Evolutionary conservation across 768 basidiomycete genomes (phyloP).

Genomic region (Pisolithus tinctorius): DNA sequence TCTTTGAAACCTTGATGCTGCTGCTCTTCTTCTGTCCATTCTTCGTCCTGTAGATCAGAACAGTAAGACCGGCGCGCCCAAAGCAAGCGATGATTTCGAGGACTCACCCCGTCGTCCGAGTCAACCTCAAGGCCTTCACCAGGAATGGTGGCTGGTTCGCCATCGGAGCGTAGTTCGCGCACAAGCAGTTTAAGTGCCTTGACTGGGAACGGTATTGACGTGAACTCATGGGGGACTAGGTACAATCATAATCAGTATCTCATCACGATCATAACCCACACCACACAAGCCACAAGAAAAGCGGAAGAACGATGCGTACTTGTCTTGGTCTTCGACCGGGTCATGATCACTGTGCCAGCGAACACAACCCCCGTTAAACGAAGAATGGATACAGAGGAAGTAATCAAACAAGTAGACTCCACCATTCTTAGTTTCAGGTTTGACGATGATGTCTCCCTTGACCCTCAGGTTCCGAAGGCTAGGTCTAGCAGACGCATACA

Average conservation of each 20-base stretch:
- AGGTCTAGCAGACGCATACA: slow-evolving; percentile 62
- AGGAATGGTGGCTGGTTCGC: slow-evolving; percentile 63
- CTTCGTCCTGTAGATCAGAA: slow-evolving; percentile 54
- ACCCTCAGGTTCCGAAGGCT: slow-evolving; percentile 65
- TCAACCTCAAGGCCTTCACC: slow-evolving; percentile 55
- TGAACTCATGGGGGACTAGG: slow-evolving; percentile 81
- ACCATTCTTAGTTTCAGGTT: slow-evolving; percentile 76
- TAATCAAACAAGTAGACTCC: slow-evolving; percentile 28
- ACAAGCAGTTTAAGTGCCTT: slow-evolving; percentile 89
- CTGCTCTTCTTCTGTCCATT: slow-evolving; percentile 90
- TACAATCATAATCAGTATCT: slow-evolving; percentile 17
- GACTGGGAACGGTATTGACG: slow-evolving; percentile 78
- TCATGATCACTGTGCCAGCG: slow-evolving; percentile 79
- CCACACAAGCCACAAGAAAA: slow-evolving; percentile 4
- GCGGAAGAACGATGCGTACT: slow-evolving; percentile 45
- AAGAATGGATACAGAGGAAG: slow-evolving; percentile 3
- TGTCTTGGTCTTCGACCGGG: slow-evolving; percentile 80
- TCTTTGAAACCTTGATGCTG: slow-evolving; percentile 51
- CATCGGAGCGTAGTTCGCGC: slow-evolving; percentile 74
- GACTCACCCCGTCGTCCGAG: slow-evolving; percentile 69
- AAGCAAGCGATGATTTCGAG: not conserved
- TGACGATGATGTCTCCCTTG: slow-evolving; percentile 89
- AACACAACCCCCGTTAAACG: slow-evolving; percentile 13
- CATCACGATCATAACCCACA: not conserved
- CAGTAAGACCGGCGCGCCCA: not conserved